A percentile compares a stretch with the other conserved stretches of the same genome.
These are phyloP conservation scores for Agastache rugosa DNA, from an alignment of 257 asterid species.

Conservation along the genomic window DNA sequence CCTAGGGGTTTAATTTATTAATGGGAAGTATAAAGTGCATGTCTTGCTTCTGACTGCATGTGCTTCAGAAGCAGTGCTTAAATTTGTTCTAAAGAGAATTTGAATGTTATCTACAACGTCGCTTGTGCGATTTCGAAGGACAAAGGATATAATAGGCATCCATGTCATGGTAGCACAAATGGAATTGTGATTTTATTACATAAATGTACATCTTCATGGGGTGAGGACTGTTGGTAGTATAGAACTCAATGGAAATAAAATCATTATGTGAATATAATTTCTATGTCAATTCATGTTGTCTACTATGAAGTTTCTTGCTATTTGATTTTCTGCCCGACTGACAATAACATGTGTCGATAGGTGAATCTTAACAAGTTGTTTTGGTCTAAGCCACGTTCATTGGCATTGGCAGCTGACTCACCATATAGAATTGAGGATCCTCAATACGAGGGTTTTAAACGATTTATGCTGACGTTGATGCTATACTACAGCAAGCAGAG, in stretches of 20 bases:
- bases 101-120: too few species aligned
- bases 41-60: not conserved
- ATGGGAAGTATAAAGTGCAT: not conserved
- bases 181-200: not conserved
- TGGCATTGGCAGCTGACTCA: slow-evolving; percentile 79
- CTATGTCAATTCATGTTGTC: not conserved
- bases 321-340: slow-evolving; percentile 9
- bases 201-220: not conserved
- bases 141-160: not conserved
- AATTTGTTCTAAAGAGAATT: not conserved
- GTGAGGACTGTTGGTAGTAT: not conserved
- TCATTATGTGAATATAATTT: not conserved
- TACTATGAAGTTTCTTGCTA: slow-evolving; percentile 10
- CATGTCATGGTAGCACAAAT: not conserved
- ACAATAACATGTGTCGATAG: slow-evolving; percentile 41
- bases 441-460: slow-evolving; percentile 65
- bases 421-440: slow-evolving; percentile 75
- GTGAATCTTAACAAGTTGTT: slow-evolving; percentile 87
- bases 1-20: not conserved
- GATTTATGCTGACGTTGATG: slow-evolving; percentile 66
- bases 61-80: not conserved
- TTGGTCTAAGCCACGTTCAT: slow-evolving; percentile 87
- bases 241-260: not conserved
- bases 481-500: slow-evolving; percentile 90
- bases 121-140: not conserved